A percentile compares a stretch with the other conserved stretches of the same genome.
phyloP scores from a whole-genome alignment of 495 filamentous ascomycete species.

The Penicillium dipodomyicola region DNA sequence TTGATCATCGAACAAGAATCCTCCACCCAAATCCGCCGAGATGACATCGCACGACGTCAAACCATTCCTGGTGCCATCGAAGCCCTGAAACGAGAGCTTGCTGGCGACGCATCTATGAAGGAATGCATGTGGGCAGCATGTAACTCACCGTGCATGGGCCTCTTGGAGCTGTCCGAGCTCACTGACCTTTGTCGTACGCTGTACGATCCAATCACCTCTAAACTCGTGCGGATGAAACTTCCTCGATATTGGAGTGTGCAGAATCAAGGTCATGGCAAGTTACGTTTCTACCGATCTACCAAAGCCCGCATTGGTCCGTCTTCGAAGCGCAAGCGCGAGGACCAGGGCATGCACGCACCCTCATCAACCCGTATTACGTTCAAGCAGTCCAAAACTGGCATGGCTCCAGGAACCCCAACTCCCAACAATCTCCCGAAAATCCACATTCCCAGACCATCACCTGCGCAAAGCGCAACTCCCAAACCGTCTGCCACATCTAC shows the following conservation, averaged over 20 bases:
- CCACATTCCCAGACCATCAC: conserved; percentile 37
- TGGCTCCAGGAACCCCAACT: conserved; percentile 25
- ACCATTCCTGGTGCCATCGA: conserved; percentile 73
- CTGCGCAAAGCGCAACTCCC: conserved; percentile 19
- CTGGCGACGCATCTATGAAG: conserved; percentile 59
- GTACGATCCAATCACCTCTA: conserved; percentile 62
- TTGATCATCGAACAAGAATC: conserved; percentile 80
- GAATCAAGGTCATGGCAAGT: conserved; percentile 54
- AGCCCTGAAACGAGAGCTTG: conserved; percentile 70
- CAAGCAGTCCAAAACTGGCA: conserved; percentile 40
- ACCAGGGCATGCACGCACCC: conserved; percentile 37
- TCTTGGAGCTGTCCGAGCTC: conserved; percentile 73
- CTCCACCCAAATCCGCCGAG: conserved; percentile 63
- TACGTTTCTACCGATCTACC: conserved; percentile 41
- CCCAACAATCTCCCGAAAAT: conserved; percentile 33
- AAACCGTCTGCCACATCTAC: conserved; percentile 27
- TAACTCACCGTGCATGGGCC: conserved; percentile 60
- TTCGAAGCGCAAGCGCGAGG: conserved; percentile 47
- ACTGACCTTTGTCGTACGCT: conserved; percentile 73
- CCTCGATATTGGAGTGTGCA: conserved; percentile 69
- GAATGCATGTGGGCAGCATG: conserved; percentile 76
- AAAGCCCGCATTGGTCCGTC: conserved; percentile 32
- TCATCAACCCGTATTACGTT: conserved; percentile 45
- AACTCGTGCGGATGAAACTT: conserved; percentile 61
- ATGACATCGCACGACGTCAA: conserved; percentile 66